Evolutionary conservation across 495 filamentous ascomycete genomes (phyloP).

Genomic region (Cercophora newfieldiana): DNA sequence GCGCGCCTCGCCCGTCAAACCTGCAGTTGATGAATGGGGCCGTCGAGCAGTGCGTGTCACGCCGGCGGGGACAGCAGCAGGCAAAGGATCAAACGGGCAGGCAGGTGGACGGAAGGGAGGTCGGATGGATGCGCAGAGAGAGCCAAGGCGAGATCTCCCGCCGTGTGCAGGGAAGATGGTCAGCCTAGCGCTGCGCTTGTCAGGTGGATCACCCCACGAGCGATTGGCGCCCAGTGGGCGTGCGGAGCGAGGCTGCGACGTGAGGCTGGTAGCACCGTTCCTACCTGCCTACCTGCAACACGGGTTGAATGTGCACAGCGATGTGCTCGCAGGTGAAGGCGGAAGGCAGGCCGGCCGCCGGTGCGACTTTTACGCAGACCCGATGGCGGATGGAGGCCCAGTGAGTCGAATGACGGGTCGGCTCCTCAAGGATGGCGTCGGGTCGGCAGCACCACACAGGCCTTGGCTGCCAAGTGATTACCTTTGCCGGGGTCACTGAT

Average conservation of each 20-base stretch:
- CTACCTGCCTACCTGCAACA: no score
- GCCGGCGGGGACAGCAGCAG: conserved; percentile 1
- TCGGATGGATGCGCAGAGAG: conserved; percentile 10
- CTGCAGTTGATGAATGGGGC: background rate
- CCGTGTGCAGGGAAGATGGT: background rate
- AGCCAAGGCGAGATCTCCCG: conserved; percentile 10
- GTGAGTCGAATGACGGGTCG: background rate
- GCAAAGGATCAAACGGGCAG: conserved; percentile 9
- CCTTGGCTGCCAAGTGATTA: conserved; percentile 7
- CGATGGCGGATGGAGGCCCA: background rate
- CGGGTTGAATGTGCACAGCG: background rate
- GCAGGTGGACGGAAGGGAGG: conserved; percentile 13
- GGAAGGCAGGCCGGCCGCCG: background rate
- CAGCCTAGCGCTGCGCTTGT: conserved; percentile 1
- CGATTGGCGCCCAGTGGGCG: conserved; percentile 7
- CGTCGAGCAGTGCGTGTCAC: background rate
- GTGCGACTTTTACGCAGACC: background rate
- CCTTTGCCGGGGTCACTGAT: background rate
- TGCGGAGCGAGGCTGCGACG: conserved; percentile 11
- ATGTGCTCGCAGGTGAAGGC: background rate
- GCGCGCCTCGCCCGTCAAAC: background rate
- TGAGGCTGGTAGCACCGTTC: background rate
- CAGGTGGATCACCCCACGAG: background rate
- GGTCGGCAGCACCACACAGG: background rate
- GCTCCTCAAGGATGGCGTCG: conserved; percentile 9